Percentiles rank a stretch among this genome's conserved stretches.
These are phyloP conservation scores for Cerioporus squamosus DNA, from an alignment of 1,284 basidiomycete species.

Conservation along the genomic window DNA sequence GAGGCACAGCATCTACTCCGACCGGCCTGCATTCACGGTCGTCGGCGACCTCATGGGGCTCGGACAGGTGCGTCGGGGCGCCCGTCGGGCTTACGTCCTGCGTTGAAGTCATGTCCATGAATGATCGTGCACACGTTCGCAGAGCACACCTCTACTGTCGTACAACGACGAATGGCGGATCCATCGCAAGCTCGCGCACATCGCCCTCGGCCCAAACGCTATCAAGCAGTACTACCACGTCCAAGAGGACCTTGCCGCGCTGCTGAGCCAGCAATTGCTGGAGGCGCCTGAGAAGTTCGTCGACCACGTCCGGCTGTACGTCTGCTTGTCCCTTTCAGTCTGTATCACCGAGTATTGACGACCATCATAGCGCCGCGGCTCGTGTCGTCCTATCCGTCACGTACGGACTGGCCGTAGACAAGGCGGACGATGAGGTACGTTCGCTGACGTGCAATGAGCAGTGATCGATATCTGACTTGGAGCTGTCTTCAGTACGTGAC, in stretches of 20 bases:
- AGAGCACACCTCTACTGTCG: slow-evolving; percentile 23
- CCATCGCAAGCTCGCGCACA: slow-evolving; percentile 33
- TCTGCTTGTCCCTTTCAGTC: neutral
- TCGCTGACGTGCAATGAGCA: slow-evolving; percentile 2
- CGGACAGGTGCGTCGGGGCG: slow-evolving; percentile 25
- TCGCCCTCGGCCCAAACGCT: slow-evolving; percentile 28
- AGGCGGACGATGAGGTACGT: slow-evolving; percentile 29
- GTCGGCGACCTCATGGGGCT: slow-evolving; percentile 41
- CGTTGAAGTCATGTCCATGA: no score
- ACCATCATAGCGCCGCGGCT: slow-evolving; percentile 29
- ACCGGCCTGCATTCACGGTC: slow-evolving; percentile 40
- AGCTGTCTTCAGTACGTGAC: slow-evolving; percentile 20
- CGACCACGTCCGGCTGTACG: slow-evolving; percentile 25
- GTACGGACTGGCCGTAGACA: slow-evolving; percentile 36
- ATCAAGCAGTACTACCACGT: slow-evolving; percentile 33
- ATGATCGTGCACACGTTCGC: neutral
- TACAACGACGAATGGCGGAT: slow-evolving; percentile 30
- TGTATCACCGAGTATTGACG: neutral
- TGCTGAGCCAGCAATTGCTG: slow-evolving; percentile 19
- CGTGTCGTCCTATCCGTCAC: slow-evolving; percentile 36
- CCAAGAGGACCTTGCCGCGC: slow-evolving; percentile 31
- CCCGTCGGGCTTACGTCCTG: neutral
- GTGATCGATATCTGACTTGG: slow-evolving; percentile 4
- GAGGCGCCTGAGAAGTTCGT: slow-evolving; percentile 20
- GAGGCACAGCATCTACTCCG: slow-evolving; percentile 37